Evolutionary conservation across 192 early-diverging fungal species (phyloP), one percentile per base, ranked within the genome.

Genomic region (Gamsiella multidivaricata): DNA sequence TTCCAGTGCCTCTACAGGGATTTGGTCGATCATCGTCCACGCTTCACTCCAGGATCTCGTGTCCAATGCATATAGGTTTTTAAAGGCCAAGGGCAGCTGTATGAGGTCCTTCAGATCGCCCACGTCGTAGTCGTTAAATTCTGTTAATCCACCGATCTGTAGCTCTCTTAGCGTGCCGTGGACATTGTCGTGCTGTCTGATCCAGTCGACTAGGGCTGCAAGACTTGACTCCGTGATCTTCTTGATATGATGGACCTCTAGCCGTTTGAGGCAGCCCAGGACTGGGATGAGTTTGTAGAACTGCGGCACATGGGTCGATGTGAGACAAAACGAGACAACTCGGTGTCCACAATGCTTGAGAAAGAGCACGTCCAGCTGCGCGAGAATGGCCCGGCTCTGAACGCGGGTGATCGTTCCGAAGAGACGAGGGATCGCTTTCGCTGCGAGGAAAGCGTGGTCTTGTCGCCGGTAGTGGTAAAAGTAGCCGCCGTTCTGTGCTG

Each of bases 161-260:
- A 78, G 51, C 45, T 78, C 74, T 56, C 74, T 54, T 6, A 78
- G 32, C 17, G 74, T 78, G 0, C 74, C 74, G 22, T 62, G 60
- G 11, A 23, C 50, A 25, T 42, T 12, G 42, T 69, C 55, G 25
- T 78, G 74, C 4, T 22, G 28, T 26, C 47, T 46, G 65, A 78
- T 69, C 74, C 74, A 78, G 7, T 63, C 61, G 8, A 69, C 60
- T 17, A 78, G 47, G 1, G 33, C 65, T 2, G 56, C 36, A 3
- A 78, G 39, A 1, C 2, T 36, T 11, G 29, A 2, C 12, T 61
- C 54, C 2, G 41, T 49, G 34, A 78, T 56, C 14, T 43, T n/a
- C 12, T 61, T 32, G 53, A 76, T 41, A 34, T 58, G 43, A 32
- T 69, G 61, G 9, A 78, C 31, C 18, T 78, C 74, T 12, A 78